A percentile compares a stretch with the other conserved stretches of the same genome.
phyloP scores from a whole-genome alignment of 1,139 yeast species.

The Taphrina wiesneri region DNA sequence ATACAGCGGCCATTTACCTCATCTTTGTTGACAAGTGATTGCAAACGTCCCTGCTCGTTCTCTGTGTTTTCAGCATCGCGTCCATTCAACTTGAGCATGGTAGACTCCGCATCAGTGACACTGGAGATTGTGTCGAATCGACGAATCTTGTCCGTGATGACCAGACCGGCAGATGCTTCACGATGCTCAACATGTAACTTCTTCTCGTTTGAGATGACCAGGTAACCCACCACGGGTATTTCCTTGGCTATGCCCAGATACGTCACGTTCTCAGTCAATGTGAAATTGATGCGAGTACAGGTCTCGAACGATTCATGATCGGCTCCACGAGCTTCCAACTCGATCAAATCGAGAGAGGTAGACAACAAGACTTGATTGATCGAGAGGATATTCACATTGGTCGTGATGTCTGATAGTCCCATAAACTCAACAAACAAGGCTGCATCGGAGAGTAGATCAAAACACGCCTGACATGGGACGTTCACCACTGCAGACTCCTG shows the following conservation, averaged over 20 bases:
- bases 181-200: slow-evolving; percentile 21
- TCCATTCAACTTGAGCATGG: not conserved
- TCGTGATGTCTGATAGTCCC: slow-evolving; percentile 6
- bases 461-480: not conserved
- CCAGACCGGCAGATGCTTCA: slow-evolving; percentile 24
- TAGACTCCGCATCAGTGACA: not conserved
- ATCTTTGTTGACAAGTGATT: not conserved
- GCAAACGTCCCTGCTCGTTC: not conserved
- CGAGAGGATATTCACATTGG: not conserved
- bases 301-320: not conserved
- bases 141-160: slow-evolving; percentile 23
- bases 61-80: not conserved
- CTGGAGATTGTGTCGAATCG: not conserved
- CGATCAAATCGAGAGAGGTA: not conserved
- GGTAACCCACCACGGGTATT: slow-evolving; percentile 14
- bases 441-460: not conserved
- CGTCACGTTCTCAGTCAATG: slow-evolving; percentile 11
- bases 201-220: not conserved
- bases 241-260: slow-evolving; percentile 24
- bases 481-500: not conserved
- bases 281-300: slow-evolving; percentile 4
- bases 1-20: not conserved
- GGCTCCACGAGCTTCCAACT: not conserved
- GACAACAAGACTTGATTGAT: not conserved
- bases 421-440: slow-evolving; percentile 3